These are phyloP conservation scores for Tylopilus felleus DNA, from an alignment of 768 basidiomycete species.

Conservation along the genomic window DNA sequence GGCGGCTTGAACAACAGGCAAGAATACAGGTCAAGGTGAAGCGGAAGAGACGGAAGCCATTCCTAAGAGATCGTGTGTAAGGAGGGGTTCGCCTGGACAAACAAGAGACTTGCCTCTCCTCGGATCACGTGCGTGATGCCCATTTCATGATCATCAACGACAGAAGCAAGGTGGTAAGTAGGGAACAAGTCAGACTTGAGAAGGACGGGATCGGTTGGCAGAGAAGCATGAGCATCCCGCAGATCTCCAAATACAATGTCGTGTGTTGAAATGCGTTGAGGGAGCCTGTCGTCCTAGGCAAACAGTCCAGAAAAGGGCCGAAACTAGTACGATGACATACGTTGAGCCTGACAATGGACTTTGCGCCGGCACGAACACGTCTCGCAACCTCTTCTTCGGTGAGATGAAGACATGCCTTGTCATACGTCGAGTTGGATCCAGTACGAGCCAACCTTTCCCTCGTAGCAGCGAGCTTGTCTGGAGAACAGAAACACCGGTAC, in stretches of 20 bases:
- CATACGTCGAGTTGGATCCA: conserved; percentile 81
- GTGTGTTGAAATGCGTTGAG: conserved; percentile 43
- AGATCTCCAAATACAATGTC: conserved; percentile 79
- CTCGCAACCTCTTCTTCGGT: conserved; percentile 83
- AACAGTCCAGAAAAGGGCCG: background rate
- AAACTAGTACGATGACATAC: conserved; percentile 42
- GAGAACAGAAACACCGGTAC: conserved; percentile 92
- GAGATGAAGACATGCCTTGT: conserved; percentile 82
- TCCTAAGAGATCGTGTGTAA: conserved; percentile 49
- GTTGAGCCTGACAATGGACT: conserved; percentile 82
- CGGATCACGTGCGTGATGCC: conserved; percentile 92
- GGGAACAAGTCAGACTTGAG: conserved; percentile 92
- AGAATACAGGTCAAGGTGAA: conserved; percentile 88
- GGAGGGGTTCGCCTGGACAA: background rate
- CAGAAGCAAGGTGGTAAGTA: conserved; percentile 94
- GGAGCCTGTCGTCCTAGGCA: conserved; percentile 56
- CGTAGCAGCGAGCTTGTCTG: conserved; percentile 62
- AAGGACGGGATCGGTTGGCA: conserved; percentile 87
- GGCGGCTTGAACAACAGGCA: conserved; percentile 70
- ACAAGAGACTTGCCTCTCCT: conserved; percentile 64
- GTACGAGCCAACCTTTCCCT: conserved; percentile 66
- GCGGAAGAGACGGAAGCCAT: conserved; percentile 91
- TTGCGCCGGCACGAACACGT: conserved; percentile 70
- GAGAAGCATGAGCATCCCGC: conserved; percentile 70
- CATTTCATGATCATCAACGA: conserved; percentile 96